Evolutionary conservation across 2,329 filamentous ascomycete genomes (phyloP).

Genomic region (Zasmidium citrigriseum): DNA sequence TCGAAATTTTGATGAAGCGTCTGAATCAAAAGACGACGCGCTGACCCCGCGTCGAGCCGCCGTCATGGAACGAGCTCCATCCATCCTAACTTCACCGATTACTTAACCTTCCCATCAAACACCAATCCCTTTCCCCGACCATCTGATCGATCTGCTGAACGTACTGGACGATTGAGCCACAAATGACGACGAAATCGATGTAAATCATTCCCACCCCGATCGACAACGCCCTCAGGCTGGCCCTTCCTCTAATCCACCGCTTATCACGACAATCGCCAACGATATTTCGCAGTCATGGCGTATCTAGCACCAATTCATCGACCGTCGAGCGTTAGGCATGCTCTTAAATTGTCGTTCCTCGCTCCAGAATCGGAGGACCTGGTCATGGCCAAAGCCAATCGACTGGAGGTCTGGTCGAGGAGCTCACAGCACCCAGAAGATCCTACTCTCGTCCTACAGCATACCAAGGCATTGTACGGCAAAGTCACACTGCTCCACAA

Average conservation of each 20-base stretch:
- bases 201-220: not conserved
- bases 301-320: conserved; percentile 93
- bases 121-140: not conserved
- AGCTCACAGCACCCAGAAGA: conserved; percentile 55
- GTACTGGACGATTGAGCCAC: not conserved
- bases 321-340: conserved; percentile 88
- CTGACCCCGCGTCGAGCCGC: not conserved
- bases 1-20: conserved; percentile 8
- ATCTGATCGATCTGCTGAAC: not conserved
- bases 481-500: conserved; percentile 82
- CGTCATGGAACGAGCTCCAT: conserved; percentile 2
- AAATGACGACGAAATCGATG: not conserved
- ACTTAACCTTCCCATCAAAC: not conserved
- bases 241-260: conserved; percentile 1
- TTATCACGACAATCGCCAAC: conserved; percentile 5
- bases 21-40: not conserved
- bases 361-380: conserved; percentile 75
- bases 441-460: conserved; percentile 59
- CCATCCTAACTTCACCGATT: no score
- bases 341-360: conserved; percentile 76
- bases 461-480: conserved; percentile 76
- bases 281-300: conserved; percentile 63
- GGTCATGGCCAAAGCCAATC: conserved; percentile 82
- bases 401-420: conserved; percentile 75
- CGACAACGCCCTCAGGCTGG: not conserved